Conservation (phyloP, 768 basidiomycete genomes). For the Porphyrellus cyaneotinctus region DNA sequence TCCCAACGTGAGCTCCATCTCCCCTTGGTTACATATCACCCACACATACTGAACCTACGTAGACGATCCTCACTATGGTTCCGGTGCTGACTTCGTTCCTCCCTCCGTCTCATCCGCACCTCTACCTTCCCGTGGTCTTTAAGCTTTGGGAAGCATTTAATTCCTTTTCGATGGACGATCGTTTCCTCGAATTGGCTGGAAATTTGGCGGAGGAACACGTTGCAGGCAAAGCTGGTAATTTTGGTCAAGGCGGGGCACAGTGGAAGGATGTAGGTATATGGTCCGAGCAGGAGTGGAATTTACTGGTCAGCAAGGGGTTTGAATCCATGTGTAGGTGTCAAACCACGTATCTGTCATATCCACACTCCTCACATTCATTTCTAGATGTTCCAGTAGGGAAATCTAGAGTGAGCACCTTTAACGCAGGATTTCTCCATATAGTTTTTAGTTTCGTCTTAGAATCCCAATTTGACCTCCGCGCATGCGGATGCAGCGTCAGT, state of each 20-base stretch:
- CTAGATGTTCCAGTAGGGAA: slow-evolving; percentile 50
- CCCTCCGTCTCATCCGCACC: slow-evolving; percentile 59
- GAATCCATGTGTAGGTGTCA: slow-evolving; percentile 64
- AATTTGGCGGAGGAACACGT: slow-evolving; percentile 71
- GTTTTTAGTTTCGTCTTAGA: slow-evolving; percentile 35
- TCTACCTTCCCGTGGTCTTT: slow-evolving; percentile 71
- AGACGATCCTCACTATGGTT: slow-evolving; percentile 69
- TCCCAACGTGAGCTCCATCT: slow-evolving; percentile 50
- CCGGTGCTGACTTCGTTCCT: slow-evolving; percentile 78
- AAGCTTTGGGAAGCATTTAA: slow-evolving; percentile 78
- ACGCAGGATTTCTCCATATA: background rate
- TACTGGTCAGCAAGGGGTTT: slow-evolving; percentile 78
- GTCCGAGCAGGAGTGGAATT: slow-evolving; percentile 77
- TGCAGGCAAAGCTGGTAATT: slow-evolving; percentile 52
- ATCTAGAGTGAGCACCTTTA: slow-evolving; percentile 45
- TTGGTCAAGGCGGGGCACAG: slow-evolving; percentile 49
- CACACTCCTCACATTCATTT: slow-evolving; percentile 37
- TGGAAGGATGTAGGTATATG: slow-evolving; percentile 91
- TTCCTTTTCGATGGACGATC: slow-evolving; percentile 68
- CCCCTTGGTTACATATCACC: background rate
- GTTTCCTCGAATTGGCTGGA: slow-evolving; percentile 67
- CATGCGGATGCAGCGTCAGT: slow-evolving; percentile 66
- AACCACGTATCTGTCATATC: background rate
- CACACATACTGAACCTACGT: slow-evolving; percentile 6
- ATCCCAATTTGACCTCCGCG: slow-evolving; percentile 58